Evolutionary conservation across 2,329 filamentous ascomycete species (phyloP).

Genomic region (Fusarium buxicola): DNA sequence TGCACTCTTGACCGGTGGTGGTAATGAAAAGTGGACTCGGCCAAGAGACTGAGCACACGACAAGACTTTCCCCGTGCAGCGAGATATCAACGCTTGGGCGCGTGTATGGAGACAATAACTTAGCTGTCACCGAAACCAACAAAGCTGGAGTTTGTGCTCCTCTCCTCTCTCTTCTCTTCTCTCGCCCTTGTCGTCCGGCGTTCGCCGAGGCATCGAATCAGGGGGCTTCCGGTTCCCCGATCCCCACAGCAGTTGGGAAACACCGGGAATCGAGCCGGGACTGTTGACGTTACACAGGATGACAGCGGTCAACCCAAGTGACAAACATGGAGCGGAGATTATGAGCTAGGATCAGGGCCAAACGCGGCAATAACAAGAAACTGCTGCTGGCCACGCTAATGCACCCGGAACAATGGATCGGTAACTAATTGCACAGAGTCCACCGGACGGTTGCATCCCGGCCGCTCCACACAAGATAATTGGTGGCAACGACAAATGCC

Average conservation of each 20-base stretch:
- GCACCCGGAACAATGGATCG: conserved; percentile 41
- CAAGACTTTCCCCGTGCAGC: background rate
- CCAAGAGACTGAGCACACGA: no score
- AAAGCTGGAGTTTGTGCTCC: background rate
- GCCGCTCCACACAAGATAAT: background rate
- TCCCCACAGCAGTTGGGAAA: background rate
- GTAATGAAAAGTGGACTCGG: background rate
- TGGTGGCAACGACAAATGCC: no score
- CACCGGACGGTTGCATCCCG: conserved; percentile 17
- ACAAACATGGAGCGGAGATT: conserved; percentile 1
- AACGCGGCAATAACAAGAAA: background rate
- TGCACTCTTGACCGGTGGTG: background rate
- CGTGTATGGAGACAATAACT: background rate
- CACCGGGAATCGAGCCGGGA: conserved; percentile 19
- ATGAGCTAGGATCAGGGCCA: background rate
- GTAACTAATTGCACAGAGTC: conserved; percentile 13
- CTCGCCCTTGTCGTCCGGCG: conserved; percentile 7
- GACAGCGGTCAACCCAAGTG: conserved; percentile 17
- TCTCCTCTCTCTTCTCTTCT: conserved; percentile 29
- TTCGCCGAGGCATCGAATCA: conserved; percentile 9
- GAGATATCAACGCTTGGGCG: background rate
- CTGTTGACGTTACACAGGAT: conserved; percentile 10
- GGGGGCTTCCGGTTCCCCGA: no score
- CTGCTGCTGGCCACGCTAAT: conserved; percentile 19
- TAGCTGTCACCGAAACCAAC: background rate